A percentile compares a stretch with the other conserved stretches of the same genome.
Conservation (phyloP, 805 yeast species). For the Suhomyces prunicola region DNA sequence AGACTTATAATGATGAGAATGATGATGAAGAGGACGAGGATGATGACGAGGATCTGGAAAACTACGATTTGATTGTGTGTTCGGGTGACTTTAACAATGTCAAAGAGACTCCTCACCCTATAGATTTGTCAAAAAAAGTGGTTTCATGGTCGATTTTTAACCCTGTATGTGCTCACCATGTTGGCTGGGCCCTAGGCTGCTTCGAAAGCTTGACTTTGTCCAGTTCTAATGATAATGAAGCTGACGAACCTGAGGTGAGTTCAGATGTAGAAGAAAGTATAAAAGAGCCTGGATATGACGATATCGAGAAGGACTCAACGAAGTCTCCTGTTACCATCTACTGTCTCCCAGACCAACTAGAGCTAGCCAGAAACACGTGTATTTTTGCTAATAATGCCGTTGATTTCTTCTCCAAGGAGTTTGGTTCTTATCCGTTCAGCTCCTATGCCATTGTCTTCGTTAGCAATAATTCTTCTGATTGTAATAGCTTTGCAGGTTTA, state of each 20-base stretch:
- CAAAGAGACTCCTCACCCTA: slow-evolving; percentile 71
- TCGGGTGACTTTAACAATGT: slow-evolving; percentile 68
- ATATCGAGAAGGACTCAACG: slow-evolving; percentile 28
- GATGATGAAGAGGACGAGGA: slow-evolving; percentile 38
- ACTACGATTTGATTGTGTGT: slow-evolving; percentile 57
- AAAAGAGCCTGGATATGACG: slow-evolving; percentile 15
- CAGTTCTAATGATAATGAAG: slow-evolving; percentile 23
- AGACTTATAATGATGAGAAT: slow-evolving; percentile 8
- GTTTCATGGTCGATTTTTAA: slow-evolving; percentile 70
- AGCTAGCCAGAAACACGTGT: slow-evolving; percentile 66
- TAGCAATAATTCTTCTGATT: slow-evolving; percentile 46
- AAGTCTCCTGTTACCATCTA: slow-evolving; percentile 51
- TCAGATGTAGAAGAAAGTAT: slow-evolving; percentile 13
- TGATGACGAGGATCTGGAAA: slow-evolving; percentile 45
- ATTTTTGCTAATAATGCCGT: slow-evolving; percentile 73
- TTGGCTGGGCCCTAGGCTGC: slow-evolving; percentile 94
- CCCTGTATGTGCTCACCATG: slow-evolving; percentile 89
- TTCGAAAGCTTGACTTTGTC: slow-evolving; percentile 64
- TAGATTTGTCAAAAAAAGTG: slow-evolving; percentile 70
- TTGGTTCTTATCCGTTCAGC: slow-evolving; percentile 89
- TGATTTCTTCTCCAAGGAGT: slow-evolving; percentile 80
- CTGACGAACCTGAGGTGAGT: slow-evolving; percentile 31
- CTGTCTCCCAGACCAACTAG: slow-evolving; percentile 55
- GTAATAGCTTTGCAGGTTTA: slow-evolving; percentile 70
- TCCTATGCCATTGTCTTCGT: slow-evolving; percentile 78